Evolutionary conservation across 2,329 filamentous ascomycete genomes (phyloP).

Genomic region (Orbilia javanica): DNA sequence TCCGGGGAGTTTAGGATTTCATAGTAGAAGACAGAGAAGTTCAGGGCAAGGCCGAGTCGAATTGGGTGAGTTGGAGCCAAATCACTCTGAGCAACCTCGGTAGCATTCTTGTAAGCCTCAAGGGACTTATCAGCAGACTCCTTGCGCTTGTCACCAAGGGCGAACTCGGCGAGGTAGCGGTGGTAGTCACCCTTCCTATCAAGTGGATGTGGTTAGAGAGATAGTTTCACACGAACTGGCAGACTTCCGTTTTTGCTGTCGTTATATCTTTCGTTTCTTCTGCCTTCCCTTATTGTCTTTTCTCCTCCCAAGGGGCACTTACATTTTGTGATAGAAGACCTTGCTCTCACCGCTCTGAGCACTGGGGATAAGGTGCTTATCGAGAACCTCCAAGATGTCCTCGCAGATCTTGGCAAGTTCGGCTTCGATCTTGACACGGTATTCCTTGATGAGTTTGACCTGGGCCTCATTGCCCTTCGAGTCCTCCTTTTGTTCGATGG

Average conservation of each 20-base stretch:
- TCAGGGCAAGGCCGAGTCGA: constrained; percentile 94
- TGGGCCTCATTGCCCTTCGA: constrained; percentile 98
- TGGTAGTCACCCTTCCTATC: constrained; percentile 95
- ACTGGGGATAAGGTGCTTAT: constrained; percentile 93
- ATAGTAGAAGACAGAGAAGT: constrained; percentile 99
- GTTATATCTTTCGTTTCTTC: too few species aligned
- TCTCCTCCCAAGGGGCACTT: constrained; percentile 66
- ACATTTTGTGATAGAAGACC: constrained; percentile 99
- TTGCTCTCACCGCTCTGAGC: constrained; percentile 97
- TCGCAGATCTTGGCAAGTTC: constrained; percentile 98
- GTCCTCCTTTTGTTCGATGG: constrained; percentile 99
- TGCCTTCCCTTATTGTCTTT: constrained; percentile 16
- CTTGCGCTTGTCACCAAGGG: constrained; percentile 92
- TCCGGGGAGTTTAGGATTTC: constrained; percentile 99
- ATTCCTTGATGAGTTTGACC: constrained; percentile 91
- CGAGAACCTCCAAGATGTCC: constrained; percentile 94
- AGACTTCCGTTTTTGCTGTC: too few species aligned
- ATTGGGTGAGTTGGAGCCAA: constrained; percentile 98
- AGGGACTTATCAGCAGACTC: constrained; percentile 85
- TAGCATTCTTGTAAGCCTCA: constrained; percentile 99
- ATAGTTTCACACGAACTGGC: constrained; percentile 5
- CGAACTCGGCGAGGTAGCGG: constrained; percentile 94
- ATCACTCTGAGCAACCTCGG: constrained; percentile 97
- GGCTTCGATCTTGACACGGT: constrained; percentile 97
- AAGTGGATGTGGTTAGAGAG: constrained; percentile 17